These are phyloP conservation scores for Botrytis squamosa DNA, from an alignment of 2,329 filamentous ascomycete genomes.

Conservation along the genomic window DNA sequence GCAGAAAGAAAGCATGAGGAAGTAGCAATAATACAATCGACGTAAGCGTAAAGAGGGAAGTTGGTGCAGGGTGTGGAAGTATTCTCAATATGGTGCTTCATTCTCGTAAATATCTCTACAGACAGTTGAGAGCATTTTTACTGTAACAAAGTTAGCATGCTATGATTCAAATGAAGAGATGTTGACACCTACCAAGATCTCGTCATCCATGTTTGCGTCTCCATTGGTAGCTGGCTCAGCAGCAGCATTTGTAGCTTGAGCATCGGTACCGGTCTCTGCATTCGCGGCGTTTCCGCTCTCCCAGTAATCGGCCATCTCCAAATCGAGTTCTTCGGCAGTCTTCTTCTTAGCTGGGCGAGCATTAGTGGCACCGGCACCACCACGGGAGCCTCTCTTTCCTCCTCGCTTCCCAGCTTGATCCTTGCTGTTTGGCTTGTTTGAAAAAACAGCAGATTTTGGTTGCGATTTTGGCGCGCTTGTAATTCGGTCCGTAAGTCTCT, in stretches of 20 bases:
- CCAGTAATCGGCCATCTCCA: slow-evolving; percentile 98
- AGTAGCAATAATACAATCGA: slow-evolving; percentile 22
- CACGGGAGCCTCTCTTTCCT: slow-evolving; percentile 45
- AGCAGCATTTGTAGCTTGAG: slow-evolving; percentile 49
- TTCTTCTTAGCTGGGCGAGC: slow-evolving; percentile 75
- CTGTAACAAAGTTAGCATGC: not conserved
- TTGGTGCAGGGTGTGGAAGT: slow-evolving; percentile 1
- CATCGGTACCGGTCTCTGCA: slow-evolving; percentile 48
- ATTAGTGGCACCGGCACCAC: slow-evolving; percentile 48
- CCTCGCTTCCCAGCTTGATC: slow-evolving; percentile 46
- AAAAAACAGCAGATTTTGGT: slow-evolving; percentile 74
- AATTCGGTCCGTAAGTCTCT: slow-evolving; percentile 80
- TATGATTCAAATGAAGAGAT: no score
- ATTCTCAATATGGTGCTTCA: not conserved
- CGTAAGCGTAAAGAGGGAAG: slow-evolving; percentile 11
- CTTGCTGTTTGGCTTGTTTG: slow-evolving; percentile 66
- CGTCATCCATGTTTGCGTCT: slow-evolving; percentile 66
- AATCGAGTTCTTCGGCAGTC: slow-evolving; percentile 92
- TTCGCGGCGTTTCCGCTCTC: slow-evolving; percentile 47
- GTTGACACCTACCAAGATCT: slow-evolving; percentile 45
- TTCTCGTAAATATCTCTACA: not conserved
- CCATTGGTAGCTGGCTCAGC: slow-evolving; percentile 40
- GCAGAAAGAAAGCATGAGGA: slow-evolving; percentile 16
- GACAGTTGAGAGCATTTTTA: not conserved
- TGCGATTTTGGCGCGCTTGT: slow-evolving; percentile 63